These are phyloP conservation scores for Flaveria brownii DNA, from an alignment of 129 eudicot genomes.

Conservation along the genomic window DNA sequence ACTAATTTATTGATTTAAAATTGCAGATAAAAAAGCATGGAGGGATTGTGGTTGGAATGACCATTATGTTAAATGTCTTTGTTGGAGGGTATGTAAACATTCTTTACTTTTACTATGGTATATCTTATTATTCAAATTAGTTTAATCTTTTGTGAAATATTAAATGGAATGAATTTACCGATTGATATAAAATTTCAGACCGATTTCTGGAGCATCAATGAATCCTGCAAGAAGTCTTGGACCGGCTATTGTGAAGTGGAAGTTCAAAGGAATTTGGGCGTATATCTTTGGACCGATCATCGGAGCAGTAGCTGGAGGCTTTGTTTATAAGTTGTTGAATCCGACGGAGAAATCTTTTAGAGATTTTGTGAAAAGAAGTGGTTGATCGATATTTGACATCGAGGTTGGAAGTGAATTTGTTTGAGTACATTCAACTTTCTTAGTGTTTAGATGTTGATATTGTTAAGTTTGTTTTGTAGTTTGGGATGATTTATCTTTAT, in stretches of 20 bases:
- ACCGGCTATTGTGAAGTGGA: constrained; percentile 66
- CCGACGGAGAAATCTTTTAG: constrained; percentile 46
- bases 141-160: background rate
- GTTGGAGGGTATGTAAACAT: constrained; percentile 63
- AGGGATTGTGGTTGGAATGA: constrained; percentile 84
- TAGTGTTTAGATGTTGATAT: background rate
- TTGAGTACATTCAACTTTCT: background rate
- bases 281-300: constrained; percentile 66
- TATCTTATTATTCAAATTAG: too few relatives aligned
- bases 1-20: background rate
- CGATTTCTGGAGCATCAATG: constrained; percentile 93
- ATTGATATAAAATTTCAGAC: constrained; percentile 39
- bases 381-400: background rate
- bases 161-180: background rate
- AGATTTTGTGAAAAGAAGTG: constrained; percentile 34
- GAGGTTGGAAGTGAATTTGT: background rate
- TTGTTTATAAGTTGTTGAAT: constrained; percentile 51
- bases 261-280: constrained; percentile 63
- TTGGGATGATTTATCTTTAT: background rate
- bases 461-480: background rate
- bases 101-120: background rate
- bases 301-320: constrained; percentile 62
- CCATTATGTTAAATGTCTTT: constrained; percentile 69
- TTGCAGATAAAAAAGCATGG: constrained; percentile 60
- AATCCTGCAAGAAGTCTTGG: constrained; percentile 95